These are phyloP conservation scores for Trametes cubensis DNA, from an alignment of 768 basidiomycete species.

Conservation along the genomic window DNA sequence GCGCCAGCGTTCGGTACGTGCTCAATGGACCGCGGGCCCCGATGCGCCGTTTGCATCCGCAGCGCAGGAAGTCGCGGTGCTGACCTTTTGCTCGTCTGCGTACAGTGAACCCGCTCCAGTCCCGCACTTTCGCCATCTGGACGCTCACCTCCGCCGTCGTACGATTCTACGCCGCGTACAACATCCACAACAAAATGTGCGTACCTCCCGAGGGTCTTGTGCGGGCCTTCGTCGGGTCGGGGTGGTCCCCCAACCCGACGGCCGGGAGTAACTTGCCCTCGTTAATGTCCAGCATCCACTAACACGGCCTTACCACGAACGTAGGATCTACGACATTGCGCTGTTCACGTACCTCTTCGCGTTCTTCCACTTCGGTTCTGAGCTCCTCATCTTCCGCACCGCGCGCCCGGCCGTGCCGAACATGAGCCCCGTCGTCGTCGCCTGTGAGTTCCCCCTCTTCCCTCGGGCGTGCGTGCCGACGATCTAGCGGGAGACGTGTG, in stretches of 20 bases:
- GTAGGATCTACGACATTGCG: conserved; percentile 89
- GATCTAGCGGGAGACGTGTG: neutral
- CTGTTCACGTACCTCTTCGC: conserved; percentile 89
- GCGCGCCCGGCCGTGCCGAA: conserved; percentile 62
- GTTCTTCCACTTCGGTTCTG: conserved; percentile 85
- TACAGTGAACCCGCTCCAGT: conserved; percentile 83
- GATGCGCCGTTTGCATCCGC: neutral
- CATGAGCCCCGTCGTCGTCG: conserved; percentile 79
- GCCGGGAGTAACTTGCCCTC: neutral
- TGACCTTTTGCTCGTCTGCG: neutral
- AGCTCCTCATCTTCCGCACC: conserved; percentile 81
- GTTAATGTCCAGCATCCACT: neutral
- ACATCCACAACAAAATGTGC: conserved; percentile 81
- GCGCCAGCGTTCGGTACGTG: conserved; percentile 37
- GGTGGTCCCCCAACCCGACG: neutral
- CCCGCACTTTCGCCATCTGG: conserved; percentile 91
- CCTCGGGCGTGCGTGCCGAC: neutral
- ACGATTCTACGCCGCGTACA: conserved; percentile 85
- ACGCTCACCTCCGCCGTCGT: conserved; percentile 84
- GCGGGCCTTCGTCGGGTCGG: neutral
- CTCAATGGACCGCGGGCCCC: neutral
- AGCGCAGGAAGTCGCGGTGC: neutral
- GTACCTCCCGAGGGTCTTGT: conserved; percentile 26
- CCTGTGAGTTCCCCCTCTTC: conserved; percentile 62
- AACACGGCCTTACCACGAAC: conserved; percentile 15